These are phyloP conservation scores for Salix koriyanagi DNA, from an alignment of 345 rosid species.

Conservation along the genomic window DNA sequence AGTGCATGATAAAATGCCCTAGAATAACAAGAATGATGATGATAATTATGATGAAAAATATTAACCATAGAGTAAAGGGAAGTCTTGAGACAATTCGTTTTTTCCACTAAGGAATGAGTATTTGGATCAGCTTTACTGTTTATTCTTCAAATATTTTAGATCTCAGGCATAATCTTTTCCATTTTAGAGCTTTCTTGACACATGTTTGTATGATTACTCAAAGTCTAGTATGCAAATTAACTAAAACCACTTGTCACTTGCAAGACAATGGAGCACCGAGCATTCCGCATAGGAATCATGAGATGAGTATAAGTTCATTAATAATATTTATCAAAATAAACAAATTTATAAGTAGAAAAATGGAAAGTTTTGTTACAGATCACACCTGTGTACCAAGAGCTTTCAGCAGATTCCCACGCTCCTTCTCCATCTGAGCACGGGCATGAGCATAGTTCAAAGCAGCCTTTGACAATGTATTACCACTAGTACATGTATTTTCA, in stretches of 20 bases:
- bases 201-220: not conserved
- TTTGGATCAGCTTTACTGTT: not conserved
- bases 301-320: not conserved
- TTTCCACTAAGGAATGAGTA: not conserved
- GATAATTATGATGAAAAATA: not conserved
- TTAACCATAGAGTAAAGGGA: not conserved
- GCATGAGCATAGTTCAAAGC: slow-evolving; percentile 60
- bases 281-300: not conserved
- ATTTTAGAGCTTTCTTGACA: not conserved
- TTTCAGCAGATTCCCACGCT: slow-evolving; percentile 72
- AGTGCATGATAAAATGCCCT: not conserved
- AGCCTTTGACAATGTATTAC: slow-evolving; percentile 71
- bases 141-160: not conserved
- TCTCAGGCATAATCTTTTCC: not conserved
- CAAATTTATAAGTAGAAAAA: not conserved
- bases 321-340: not conserved
- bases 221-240: not conserved
- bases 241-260: not conserved
- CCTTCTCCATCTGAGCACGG: slow-evolving; percentile 84
- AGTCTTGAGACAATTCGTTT: not conserved
- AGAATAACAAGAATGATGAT: not conserved
- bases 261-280: not conserved
- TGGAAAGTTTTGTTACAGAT: not conserved
- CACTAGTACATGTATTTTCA: slow-evolving; percentile 84
- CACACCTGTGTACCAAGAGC: slow-evolving; percentile 91